These are phyloP conservation scores for Phanerodontia chrysosporium DNA, from an alignment of 768 basidiomycete genomes.

Conservation along the genomic window DNA sequence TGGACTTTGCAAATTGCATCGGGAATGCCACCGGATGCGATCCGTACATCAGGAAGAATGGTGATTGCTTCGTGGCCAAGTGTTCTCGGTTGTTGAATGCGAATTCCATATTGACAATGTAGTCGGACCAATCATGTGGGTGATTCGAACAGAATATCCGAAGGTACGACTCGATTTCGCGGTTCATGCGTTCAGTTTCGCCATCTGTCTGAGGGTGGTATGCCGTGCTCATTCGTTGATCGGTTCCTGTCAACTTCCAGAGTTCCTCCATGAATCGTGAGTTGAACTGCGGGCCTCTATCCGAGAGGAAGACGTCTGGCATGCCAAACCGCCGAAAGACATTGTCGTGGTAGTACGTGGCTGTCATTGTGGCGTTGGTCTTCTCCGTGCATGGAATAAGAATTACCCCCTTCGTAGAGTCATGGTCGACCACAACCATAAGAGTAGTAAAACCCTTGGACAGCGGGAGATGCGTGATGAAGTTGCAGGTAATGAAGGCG, in stretches of 20 bases:
- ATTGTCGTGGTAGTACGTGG: neutral
- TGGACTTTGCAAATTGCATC: neutral
- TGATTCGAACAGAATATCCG: slow-evolving; percentile 15
- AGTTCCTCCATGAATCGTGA: neutral
- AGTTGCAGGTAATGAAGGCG: slow-evolving; percentile 22
- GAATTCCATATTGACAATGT: neutral
- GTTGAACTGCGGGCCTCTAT: neutral
- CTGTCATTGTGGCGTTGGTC: slow-evolving; percentile 14
- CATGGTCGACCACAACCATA: neutral
- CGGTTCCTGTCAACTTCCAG: neutral
- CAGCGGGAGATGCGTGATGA: slow-evolving; percentile 23
- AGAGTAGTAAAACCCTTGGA: neutral
- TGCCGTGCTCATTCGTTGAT: slow-evolving; percentile 22
- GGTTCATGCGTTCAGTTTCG: slow-evolving; percentile 29
- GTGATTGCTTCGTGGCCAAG: slow-evolving; percentile 19
- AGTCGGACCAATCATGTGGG: neutral
- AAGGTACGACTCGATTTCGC: slow-evolving; percentile 29
- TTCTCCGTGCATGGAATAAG: slow-evolving; percentile 28
- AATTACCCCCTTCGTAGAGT: slow-evolving; percentile 19
- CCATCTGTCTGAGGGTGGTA: slow-evolving; percentile 36
- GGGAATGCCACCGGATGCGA: neutral
- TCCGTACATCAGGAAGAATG: slow-evolving; percentile 17
- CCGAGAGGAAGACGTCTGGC: slow-evolving; percentile 8
- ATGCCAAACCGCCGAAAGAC: slow-evolving; percentile 4
- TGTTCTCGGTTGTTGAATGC: neutral